Evolutionary conservation across 106 monocot genomes (phyloP).

Genomic region (Dactylorhiza incarnata): DNA sequence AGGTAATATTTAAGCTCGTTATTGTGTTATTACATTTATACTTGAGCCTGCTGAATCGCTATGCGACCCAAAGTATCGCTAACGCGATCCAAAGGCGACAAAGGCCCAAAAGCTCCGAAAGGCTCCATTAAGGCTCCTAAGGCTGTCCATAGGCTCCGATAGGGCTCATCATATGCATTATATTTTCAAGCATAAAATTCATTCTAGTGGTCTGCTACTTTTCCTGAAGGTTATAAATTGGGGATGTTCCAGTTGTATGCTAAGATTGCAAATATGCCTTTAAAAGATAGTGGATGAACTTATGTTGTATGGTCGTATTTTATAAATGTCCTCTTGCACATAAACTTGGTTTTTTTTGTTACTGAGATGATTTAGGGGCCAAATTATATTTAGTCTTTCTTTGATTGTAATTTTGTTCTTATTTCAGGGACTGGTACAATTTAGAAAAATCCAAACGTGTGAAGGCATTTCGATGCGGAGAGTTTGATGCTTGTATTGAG

Average conservation of each 20-base stretch:
- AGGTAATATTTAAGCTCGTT: neutral
- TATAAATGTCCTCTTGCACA: neutral
- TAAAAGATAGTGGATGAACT: neutral
- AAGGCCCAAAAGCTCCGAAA: too few relatives aligned
- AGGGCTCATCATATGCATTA: neutral
- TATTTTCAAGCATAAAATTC: neutral
- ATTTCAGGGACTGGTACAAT: conserved; percentile 93
- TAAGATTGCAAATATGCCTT: neutral
- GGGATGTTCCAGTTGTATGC: neutral
- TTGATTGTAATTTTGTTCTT: neutral
- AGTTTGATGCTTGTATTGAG: conserved; percentile 96
- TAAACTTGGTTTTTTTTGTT: neutral
- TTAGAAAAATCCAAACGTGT: conserved; percentile 96
- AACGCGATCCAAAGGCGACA: too few relatives aligned
- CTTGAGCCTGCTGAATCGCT: neutral
- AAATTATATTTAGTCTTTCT: neutral
- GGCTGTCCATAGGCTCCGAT: too few relatives aligned
- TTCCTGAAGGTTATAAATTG: neutral
- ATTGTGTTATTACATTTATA: neutral
- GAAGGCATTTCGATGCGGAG: conserved; percentile 92
- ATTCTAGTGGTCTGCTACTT: neutral
- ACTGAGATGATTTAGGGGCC: neutral
- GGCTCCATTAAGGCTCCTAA: too few relatives aligned
- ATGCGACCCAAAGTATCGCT: too few relatives aligned
- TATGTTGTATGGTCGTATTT: neutral